Percentiles rank a stretch among this genome's conserved stretches.
phyloP scores from a whole-genome alignment of 1,139 yeast genomes.

The Hemisphaericaspora subhashii region DNA sequence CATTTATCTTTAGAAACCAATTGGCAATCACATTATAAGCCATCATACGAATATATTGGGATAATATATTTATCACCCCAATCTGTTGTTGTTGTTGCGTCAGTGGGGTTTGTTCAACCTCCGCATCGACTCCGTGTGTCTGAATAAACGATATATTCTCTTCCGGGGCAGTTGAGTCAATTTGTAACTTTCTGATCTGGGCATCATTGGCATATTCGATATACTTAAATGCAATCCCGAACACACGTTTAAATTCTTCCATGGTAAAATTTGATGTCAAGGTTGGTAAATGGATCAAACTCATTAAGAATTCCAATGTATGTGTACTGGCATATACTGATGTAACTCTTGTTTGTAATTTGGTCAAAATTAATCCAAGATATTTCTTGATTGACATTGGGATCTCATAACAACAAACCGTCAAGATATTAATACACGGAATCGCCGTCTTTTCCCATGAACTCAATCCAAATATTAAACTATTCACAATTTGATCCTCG shows the following conservation, averaged over 20 bases:
- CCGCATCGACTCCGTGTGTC: constrained; percentile 45
- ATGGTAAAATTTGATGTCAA: constrained; percentile 70
- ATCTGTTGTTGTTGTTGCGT: constrained; percentile 36
- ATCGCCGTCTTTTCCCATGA: constrained; percentile 81
- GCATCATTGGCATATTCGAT: constrained; percentile 70
- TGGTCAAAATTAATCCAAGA: constrained; percentile 62
- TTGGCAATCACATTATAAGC: constrained; percentile 70
- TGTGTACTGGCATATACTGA: constrained; percentile 70
- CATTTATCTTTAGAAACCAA: constrained; percentile 69
- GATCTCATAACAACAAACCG: constrained; percentile 78
- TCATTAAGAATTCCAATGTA: constrained; percentile 70
- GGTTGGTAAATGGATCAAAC: constrained; percentile 65
- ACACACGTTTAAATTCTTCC: constrained; percentile 77
- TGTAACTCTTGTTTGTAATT: constrained; percentile 73
- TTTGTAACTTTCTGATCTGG: constrained; percentile 21
- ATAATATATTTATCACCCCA: constrained; percentile 43
- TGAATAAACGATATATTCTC: constrained; percentile 16
- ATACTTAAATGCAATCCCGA: constrained; percentile 80
- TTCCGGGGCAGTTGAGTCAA: constrained; percentile 1
- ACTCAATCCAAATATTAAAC: constrained; percentile 63
- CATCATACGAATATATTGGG: constrained; percentile 60
- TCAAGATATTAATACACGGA: constrained; percentile 74
- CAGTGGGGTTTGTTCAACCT: constrained; percentile 47
- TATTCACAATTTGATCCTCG: constrained; percentile 66
- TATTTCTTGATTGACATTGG: constrained; percentile 73